Percentiles rank a stretch among this genome's conserved stretches.
Conservation (phyloP, 2,329 filamentous ascomycete genomes). For the Phialemonium atrogriseum region DNA sequence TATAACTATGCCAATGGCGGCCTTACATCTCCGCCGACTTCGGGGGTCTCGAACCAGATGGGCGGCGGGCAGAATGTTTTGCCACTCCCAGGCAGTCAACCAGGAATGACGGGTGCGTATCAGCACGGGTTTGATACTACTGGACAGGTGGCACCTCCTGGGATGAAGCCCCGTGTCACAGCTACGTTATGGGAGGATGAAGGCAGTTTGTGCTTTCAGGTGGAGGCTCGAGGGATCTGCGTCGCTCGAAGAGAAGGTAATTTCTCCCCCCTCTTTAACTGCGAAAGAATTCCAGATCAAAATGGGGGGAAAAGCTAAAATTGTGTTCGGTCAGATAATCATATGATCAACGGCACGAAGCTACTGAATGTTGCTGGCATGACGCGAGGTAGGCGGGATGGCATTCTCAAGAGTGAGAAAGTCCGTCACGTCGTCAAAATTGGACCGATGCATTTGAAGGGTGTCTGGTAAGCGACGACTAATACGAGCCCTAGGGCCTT, state of each 20-base stretch:
- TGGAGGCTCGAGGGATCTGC: constrained; percentile 92
- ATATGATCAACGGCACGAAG: constrained; percentile 99
- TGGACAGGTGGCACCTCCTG: constrained; percentile 85
- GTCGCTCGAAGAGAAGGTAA: constrained; percentile 87
- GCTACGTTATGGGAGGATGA: constrained; percentile 98
- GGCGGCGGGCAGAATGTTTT: constrained; percentile 54
- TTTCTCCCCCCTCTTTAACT: constrained; percentile 12
- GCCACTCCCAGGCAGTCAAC: constrained; percentile 53
- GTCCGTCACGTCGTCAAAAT: constrained; percentile 96
- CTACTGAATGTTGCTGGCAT: constrained; percentile 95
- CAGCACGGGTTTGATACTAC: constrained; percentile 61
- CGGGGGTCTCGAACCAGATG: constrained; percentile 64
- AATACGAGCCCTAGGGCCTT: too few species aligned
- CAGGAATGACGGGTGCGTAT: constrained; percentile 46
- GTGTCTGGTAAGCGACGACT: constrained; percentile 77
- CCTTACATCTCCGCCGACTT: constrained; percentile 70
- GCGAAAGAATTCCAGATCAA: neutral
- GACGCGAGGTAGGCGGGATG: constrained; percentile 90
- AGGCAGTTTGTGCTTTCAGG: constrained; percentile 94
- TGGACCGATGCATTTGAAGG: constrained; percentile 97
- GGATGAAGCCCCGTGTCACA: constrained; percentile 93
- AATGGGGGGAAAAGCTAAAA: too few species aligned
- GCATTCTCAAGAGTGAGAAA: constrained; percentile 97
- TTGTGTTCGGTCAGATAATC: constrained; percentile 90
- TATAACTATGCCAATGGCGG: constrained; percentile 74